Evolutionary conservation across 2,329 filamentous ascomycete species (phyloP), one percentile per base, ranked within the genome.

Genomic region (Botrytis deweyae): DNA sequence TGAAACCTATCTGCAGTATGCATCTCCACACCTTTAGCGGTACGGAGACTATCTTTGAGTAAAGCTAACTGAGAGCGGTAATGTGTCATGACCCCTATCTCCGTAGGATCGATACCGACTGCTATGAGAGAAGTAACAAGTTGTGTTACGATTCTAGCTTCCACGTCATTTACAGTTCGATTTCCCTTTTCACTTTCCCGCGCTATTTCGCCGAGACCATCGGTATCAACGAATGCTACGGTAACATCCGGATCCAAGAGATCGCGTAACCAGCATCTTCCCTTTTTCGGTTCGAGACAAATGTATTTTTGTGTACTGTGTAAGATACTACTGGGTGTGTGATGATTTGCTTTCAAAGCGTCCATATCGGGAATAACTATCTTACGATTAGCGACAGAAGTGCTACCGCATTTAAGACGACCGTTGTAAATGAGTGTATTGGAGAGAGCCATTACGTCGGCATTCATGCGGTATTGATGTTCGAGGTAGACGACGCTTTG

Each of bases 1-100:
- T 99, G 96, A 82, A 97, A 99, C 63, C 95, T 94, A 83, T 99
- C 96, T 4, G 96, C 95, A 0, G 96, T 98, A 83, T 99, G 94
- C 88, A 98, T 94, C 83, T 99, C 96, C 1, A 99, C 90, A 3
- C 88, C 88, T 0, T 86, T 83, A 0, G 86, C 84, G 78, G 86
- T 83, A 7, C 89, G 88, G 49, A 97, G 88, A 18, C 87, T 87
- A 75, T 95, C 89, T 76, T 93, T 93, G 1, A 99, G 87, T 3
- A 97, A 85, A 0, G 93, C 91, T 1, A 99, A 89, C 82, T 99
- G 96, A 9, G 93, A 95, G 74, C 96, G 93, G 83, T 99, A 99
- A 82, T 98, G 94, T 25, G 96, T 98, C 85, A 99, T 98, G 77
- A 99, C 92, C 65, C 96, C 96, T 73, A 99, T 94, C 70, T 95